Percentiles rank a stretch among this genome's conserved stretches.
phyloP scores from a whole-genome alignment of 441 rosid species.

The Pelargonium cotyledonis region DNA sequence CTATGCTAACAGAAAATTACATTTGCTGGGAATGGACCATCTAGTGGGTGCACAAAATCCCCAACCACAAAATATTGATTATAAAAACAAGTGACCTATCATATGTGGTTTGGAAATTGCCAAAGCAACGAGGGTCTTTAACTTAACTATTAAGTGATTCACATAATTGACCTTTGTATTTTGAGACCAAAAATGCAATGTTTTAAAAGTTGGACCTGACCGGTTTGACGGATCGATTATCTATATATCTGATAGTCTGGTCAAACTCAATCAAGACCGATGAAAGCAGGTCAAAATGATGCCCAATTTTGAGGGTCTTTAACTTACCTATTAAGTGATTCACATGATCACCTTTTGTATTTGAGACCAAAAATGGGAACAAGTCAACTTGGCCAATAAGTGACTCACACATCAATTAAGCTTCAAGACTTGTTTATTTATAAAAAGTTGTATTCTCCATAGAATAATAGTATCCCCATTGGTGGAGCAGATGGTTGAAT shows the following conservation, averaged over 20 bases:
- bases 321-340: not conserved
- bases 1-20: not conserved
- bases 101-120: no score
- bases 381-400: constrained; percentile 4
- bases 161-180: no score
- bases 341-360: not conserved
- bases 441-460: not conserved
- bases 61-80: not conserved
- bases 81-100: not conserved
- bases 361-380: not conserved
- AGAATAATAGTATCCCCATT: not conserved
- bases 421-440: not conserved
- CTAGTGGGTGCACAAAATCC: not conserved
- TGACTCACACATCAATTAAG: not conserved
- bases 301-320: not conserved
- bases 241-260: not conserved
- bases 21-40: constrained; percentile 6
- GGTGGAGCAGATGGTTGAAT: constrained; percentile 9
- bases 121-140: no score
- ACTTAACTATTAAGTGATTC: no score
- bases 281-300: not conserved
- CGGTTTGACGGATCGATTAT: no score
- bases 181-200: no score
- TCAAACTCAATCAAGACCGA: no score
- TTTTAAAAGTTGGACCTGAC: no score